Conservation (phyloP, 345 rosid genomes). For the Salix exigua region DNA sequence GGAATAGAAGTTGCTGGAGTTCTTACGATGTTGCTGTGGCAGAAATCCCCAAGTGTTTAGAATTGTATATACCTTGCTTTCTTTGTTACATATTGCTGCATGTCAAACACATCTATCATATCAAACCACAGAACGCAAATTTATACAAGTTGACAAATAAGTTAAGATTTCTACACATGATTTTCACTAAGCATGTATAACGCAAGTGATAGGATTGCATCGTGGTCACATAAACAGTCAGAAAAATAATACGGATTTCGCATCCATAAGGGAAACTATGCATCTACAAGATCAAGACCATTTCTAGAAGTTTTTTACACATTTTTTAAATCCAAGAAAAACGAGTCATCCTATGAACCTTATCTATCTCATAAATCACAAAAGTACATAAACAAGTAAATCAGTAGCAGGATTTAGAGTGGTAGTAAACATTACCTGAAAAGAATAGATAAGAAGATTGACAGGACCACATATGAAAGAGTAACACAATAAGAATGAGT, state of each 20-base stretch:
- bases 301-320: not conserved
- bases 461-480: conserved; percentile 88
- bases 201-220: not conserved
- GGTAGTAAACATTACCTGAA: conserved; percentile 48
- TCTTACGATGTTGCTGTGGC: conserved; percentile 79
- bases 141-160: not conserved
- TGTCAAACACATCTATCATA: conserved; percentile 10
- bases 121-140: conserved; percentile 1
- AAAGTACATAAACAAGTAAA: not conserved
- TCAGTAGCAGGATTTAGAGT: not conserved
- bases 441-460: conserved; percentile 68
- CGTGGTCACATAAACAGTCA: not conserved
- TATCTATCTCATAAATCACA: not conserved
- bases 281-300: not conserved
- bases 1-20: conserved; percentile 8
- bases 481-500: conserved; percentile 59
- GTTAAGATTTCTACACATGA: not conserved
- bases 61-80: conserved; percentile 63
- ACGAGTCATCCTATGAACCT: not conserved
- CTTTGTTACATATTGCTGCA: conserved; percentile 84
- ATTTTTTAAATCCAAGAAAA: not conserved
- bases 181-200: not conserved
- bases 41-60: conserved; percentile 75
- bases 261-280: not conserved
- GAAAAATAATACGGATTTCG: not conserved